Conservation (phyloP, 352 stramenopile genomes). For the Pythium brassicae region DNA sequence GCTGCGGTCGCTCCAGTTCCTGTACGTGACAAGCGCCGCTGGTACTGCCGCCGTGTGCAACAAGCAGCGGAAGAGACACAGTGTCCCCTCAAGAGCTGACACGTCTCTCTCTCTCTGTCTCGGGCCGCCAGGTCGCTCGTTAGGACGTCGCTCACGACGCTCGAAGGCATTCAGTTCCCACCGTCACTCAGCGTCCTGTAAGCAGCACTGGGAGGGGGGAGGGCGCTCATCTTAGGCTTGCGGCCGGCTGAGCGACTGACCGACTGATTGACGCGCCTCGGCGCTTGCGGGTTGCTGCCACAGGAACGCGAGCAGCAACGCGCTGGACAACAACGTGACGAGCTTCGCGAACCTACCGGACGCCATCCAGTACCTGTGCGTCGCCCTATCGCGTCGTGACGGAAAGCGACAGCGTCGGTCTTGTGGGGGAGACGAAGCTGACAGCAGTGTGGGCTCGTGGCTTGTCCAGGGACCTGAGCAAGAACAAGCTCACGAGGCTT, state of each 20-base stretch:
- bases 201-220: neutral
- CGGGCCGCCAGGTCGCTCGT: conserved; percentile 18
- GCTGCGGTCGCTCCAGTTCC: conserved; percentile 42
- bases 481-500: conserved; percentile 47
- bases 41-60: too few species aligned
- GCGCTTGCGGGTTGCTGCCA: neutral
- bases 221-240: too few species aligned
- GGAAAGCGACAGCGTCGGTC: neutral
- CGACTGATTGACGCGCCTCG: too few species aligned
- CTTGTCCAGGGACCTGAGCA: conserved; percentile 45
- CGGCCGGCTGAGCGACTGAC: neutral
- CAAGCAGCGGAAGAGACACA: too few species aligned
- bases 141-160: conserved; percentile 42
- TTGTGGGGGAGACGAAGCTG: too few species aligned
- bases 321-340: conserved; percentile 32
- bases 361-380: conserved; percentile 47
- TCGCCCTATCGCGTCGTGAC: conserved; percentile 1
- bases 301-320: conserved; percentile 51
- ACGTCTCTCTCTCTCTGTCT: too few species aligned
- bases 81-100: too few species aligned
- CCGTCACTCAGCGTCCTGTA: conserved; percentile 39
- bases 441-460: too few species aligned
- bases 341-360: conserved; percentile 47
- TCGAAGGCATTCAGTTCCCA: conserved; percentile 35
- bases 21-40: conserved; percentile 24